Percentiles rank a stretch among this genome's conserved stretches.
Conservation (phyloP, 805 yeast genomes). For the Nakazawaea wyomingensis region DNA sequence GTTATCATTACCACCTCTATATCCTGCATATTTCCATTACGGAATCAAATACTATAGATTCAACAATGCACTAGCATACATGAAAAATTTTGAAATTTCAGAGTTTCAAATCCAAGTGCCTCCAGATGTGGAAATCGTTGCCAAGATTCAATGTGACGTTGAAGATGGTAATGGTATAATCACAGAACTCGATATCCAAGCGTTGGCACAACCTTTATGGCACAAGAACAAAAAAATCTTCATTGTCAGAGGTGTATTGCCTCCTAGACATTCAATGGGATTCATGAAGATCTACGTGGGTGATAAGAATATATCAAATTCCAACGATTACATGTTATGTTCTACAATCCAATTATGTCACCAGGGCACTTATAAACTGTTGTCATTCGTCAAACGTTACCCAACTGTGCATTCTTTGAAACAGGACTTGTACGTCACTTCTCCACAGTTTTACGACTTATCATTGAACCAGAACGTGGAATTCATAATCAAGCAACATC, state of each 20-base stretch:
- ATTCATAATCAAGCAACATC: slow-evolving; percentile 61
- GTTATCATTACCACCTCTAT: slow-evolving; percentile 77
- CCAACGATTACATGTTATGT: slow-evolving; percentile 39
- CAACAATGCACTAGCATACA: slow-evolving; percentile 69
- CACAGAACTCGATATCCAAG: slow-evolving; percentile 37
- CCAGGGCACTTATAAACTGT: slow-evolving; percentile 54
- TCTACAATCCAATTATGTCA: slow-evolving; percentile 69
- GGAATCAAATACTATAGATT: slow-evolving; percentile 57
- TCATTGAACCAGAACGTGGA: slow-evolving; percentile 52
- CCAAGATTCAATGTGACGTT: slow-evolving; percentile 48
- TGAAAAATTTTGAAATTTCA: slow-evolving; percentile 70
- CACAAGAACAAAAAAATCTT: slow-evolving; percentile 58
- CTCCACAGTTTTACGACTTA: slow-evolving; percentile 74
- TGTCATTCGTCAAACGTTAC: slow-evolving; percentile 65
- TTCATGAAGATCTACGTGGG: slow-evolving; percentile 74
- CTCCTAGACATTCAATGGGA: slow-evolving; percentile 64
- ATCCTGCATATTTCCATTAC: slow-evolving; percentile 69
- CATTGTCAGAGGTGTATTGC: slow-evolving; percentile 76
- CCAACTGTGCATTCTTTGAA: slow-evolving; percentile 66
- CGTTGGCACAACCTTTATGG: slow-evolving; percentile 80
- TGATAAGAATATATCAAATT: slow-evolving; percentile 48
- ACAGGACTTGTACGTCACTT: slow-evolving; percentile 74
- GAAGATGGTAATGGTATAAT: slow-evolving; percentile 20
- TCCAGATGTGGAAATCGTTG: slow-evolving; percentile 58
- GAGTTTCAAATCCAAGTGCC: slow-evolving; percentile 78